A percentile compares a stretch with the other conserved stretches of the same genome.
phyloP scores from a whole-genome alignment of 768 basidiomycete genomes.

The Agaricus subrufescens region DNA sequence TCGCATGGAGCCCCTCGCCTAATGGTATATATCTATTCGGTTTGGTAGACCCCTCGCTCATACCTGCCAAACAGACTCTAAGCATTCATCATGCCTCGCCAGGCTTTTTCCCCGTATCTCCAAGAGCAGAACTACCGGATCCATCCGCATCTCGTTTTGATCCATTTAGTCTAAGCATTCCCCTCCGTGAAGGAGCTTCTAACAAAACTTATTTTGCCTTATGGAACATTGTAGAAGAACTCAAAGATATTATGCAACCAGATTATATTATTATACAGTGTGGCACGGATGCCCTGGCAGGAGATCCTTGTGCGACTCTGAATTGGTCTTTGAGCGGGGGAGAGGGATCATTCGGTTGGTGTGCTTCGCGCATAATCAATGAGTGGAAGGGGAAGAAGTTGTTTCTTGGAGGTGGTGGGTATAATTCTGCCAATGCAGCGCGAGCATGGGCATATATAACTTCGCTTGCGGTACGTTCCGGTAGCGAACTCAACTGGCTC shows the following conservation, averaged over 20 bases:
- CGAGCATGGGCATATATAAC: constrained; percentile 86
- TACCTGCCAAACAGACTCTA: constrained; percentile 46
- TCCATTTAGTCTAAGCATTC: constrained; percentile 75
- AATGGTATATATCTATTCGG: background rate
- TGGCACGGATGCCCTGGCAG: constrained; percentile 82
- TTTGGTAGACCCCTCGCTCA: background rate
- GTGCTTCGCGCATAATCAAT: constrained; percentile 43
- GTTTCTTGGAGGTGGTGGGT: constrained; percentile 84
- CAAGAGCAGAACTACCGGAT: constrained; percentile 42
- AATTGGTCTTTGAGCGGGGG: constrained; percentile 59
- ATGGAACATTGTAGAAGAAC: constrained; percentile 58
- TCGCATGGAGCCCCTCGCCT: constrained; percentile 35
- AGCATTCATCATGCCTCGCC: constrained; percentile 82
- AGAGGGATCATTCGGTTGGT: constrained; percentile 71
- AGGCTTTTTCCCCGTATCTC: constrained; percentile 77
- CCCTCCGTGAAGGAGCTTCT: constrained; percentile 71
- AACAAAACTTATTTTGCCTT: constrained; percentile 54
- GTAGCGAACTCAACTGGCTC: too few relatives aligned
- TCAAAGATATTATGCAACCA: constrained; percentile 61
- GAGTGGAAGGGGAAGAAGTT: constrained; percentile 59
- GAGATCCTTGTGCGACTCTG: constrained; percentile 73
- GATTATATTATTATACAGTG: constrained; percentile 83
- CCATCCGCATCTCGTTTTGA: constrained; percentile 34
- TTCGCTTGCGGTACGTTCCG: constrained; percentile 56
- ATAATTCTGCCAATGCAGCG: constrained; percentile 78